Evolutionary conservation across 768 basidiomycete genomes (phyloP), one percentile per base, ranked within the genome.

Genomic region (Terana coerulea): DNA sequence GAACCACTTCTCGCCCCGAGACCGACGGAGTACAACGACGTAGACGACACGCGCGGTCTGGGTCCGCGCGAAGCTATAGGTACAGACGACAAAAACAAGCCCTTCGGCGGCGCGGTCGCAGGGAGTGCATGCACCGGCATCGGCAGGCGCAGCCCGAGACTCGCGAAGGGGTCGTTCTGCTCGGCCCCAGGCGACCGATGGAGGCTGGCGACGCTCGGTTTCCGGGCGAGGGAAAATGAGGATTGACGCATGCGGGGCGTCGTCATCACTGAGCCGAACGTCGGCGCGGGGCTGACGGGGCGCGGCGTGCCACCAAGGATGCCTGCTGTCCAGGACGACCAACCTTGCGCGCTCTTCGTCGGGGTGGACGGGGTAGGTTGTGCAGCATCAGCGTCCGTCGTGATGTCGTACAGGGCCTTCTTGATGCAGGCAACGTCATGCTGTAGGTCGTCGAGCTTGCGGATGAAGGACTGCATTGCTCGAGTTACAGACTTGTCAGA

Each of bases 391-490:
- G 43, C 51, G n/a, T 57, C 48, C 31, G 64, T 37, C 1, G 56
- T 33, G 48, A 72, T 64, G 42, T 79, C 80, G 55, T 87, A 75
- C 28, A 84, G 57, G 0, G 75, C 74, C 11, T 72, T 72, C 64
- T 90, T 89, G 53, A 91, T 68, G 5, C 74, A 73, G 0, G 84
- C 84, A 37, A 91, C 81, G 62, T 92, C 90, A 54, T 91, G 86
- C 54, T 87, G 74, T 17, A 90, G 75, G 59, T 91, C 85, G 19
- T 78, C 83, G 51, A 90, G 64, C 64, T 90, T 91, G 35, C 69
- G 70, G 43, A 62, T 59, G 55, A 91, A 83, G 30, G 60, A 70
- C 21, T 71, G 72, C 45, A 66, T 57, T 0, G 82, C 78, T 37
- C 72, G 78, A 36, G 66, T 55, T 24, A 84, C 75, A 1, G 65